Evolutionary conservation across 768 basidiomycete species (phyloP).

Genomic region (Zangia roseola): DNA sequence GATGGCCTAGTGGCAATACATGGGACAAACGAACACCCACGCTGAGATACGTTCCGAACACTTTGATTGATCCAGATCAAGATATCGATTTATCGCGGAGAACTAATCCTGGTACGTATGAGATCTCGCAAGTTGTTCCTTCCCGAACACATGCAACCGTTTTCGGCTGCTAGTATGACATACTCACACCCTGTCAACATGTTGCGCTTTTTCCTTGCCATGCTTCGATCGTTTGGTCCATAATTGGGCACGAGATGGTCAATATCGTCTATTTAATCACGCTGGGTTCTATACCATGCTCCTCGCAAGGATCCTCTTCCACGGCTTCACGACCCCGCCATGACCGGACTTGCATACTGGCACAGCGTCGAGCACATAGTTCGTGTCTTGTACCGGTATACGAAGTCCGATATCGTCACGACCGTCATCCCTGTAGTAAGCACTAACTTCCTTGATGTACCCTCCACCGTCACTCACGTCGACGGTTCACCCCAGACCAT

Average conservation of each 20-base stretch:
- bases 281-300: background rate
- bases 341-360: conserved; percentile 16
- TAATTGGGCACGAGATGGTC: conserved; percentile 3
- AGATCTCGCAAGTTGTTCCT: background rate
- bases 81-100: conserved; percentile 3
- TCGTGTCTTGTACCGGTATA: conserved; percentile 24
- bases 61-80: too few species aligned
- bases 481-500: conserved; percentile 27
- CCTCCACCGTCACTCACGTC: background rate
- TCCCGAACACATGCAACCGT: conserved; percentile 1
- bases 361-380: conserved; percentile 7
- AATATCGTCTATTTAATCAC: conserved; percentile 20
- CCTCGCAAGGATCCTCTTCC: background rate
- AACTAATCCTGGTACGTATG: background rate
- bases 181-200: conserved; percentile 13
- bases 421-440: conserved; percentile 28
- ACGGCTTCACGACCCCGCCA: conserved; percentile 22
- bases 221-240: conserved; percentile 6
- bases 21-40: conserved; percentile 3
- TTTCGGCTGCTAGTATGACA: conserved; percentile 7
- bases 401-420: conserved; percentile 26
- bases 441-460: background rate
- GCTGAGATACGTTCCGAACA: background rate
- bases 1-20: background rate
- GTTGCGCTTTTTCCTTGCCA: background rate